Base-by-base conservation (phyloP, 352 stramenopile genomes). In the Globisporangium abappressorium region DNA sequence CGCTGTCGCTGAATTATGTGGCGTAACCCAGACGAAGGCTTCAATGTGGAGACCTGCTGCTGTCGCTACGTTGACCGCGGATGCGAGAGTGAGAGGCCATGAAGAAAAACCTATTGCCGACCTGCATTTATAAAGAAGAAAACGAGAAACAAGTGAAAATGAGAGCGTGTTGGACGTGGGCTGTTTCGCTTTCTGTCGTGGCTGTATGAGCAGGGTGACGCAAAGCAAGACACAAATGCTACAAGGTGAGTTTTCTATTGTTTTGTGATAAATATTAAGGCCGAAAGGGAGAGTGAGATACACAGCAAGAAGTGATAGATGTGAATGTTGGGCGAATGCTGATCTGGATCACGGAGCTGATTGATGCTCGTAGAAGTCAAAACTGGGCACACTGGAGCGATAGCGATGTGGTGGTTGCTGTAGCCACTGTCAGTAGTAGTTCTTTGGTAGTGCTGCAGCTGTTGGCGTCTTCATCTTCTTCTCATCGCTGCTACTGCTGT, bases 341-440 rank as follows among this genome's bases (percentile, higher is more conserved):
- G 51, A 1, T 57, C 22, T 28, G 26, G 14, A 36, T 59, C 54
- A 33, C 24, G 14, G 28, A 57, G 51, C 51, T 57, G 51, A 11
- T 36, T 33, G 22, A 22, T 57, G 53, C 12, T 57, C 26, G 24
- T 7, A 30, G n/a, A n/a, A 33, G 26, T 14, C 51, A 24, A 22
- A 51, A 22, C 18, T 22, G 43, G 43, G 43, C 43, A 51, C 43
- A 24, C 43, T 51, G 18, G 43, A 24, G 43, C 20, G 18, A 22
- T 51, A 24, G 18, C 43, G 18, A 49, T 49, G 41, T 18, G 41
- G n/a, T n/a, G 14, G 5, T 5, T 58, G 14, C 24, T 57, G 12
- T 12, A 41, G 51, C 12, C 1, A 24, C 36, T 43, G 18, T 72
- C 51, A 71, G 56, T 76, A 65, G 43, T 51, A 68, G 55, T 66